phyloP scores from a whole-genome alignment of 768 basidiomycete species.

The Phanerochaete sordida region DNA sequence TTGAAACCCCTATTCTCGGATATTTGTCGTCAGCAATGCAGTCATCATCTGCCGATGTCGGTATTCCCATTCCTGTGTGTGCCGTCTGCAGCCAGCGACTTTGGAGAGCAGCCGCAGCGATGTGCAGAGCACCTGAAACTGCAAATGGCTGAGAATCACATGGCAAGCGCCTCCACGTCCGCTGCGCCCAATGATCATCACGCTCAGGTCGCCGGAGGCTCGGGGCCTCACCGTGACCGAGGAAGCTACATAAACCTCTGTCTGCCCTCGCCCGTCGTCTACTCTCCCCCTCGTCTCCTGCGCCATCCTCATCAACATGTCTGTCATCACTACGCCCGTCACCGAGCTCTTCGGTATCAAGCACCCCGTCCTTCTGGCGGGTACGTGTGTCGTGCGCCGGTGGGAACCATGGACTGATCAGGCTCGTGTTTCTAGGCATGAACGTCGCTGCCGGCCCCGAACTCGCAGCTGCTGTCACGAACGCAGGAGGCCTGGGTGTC shows the following conservation, averaged over 20 bases:
- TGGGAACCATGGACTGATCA: not conserved
- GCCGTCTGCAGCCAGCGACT: not conserved
- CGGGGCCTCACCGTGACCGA: not conserved
- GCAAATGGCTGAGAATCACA: not conserved
- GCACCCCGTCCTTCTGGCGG: slow-evolving; percentile 86
- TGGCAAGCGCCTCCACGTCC: not conserved
- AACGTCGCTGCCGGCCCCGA: slow-evolving; percentile 73
- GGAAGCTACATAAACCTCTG: not conserved
- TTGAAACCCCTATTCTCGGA: too few relatives aligned
- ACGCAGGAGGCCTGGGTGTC: slow-evolving; percentile 90
- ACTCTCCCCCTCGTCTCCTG: not conserved
- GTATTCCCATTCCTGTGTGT: not conserved
- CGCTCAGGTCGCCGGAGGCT: not conserved
- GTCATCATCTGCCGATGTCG: not conserved
- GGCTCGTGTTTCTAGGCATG: slow-evolving; percentile 42
- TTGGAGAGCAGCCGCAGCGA: too few relatives aligned
- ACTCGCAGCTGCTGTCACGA: slow-evolving; percentile 90
- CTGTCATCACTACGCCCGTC: slow-evolving; percentile 75
- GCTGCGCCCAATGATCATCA: not conserved
- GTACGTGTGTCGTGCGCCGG: slow-evolving; percentile 27
- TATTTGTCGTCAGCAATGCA: not conserved
- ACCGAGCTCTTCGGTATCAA: slow-evolving; percentile 86
- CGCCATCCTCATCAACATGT: slow-evolving; percentile 34
- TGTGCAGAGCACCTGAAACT: too few relatives aligned
- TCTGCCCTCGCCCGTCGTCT: not conserved